Evolutionary conservation across 2,329 filamentous ascomycete species (phyloP).

Genomic region (Gremmenia infestans): DNA sequence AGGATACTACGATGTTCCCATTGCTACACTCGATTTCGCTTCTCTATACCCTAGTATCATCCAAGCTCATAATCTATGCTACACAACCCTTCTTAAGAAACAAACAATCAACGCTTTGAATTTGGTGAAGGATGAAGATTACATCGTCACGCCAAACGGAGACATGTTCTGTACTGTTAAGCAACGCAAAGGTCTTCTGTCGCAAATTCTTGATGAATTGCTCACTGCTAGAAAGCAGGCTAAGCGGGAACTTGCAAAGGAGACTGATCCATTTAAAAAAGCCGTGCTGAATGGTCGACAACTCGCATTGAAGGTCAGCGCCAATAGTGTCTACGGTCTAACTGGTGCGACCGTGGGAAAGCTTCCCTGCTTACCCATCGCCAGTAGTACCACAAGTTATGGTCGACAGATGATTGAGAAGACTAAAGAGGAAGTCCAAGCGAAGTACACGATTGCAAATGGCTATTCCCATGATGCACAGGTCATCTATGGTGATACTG

Average conservation of each 20-base stretch:
- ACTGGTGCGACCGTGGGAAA: slow-evolving; percentile 96
- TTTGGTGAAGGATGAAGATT: slow-evolving; percentile 85
- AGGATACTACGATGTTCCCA: slow-evolving; percentile 90
- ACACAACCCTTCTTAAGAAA: slow-evolving; percentile 86
- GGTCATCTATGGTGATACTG: slow-evolving; percentile 97
- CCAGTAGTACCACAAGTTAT: slow-evolving; percentile 94
- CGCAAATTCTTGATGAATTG: slow-evolving; percentile 93
- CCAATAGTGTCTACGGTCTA: slow-evolving; percentile 96
- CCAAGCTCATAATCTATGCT: slow-evolving; percentile 96
- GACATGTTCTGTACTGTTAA: slow-evolving; percentile 89
- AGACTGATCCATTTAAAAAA: slow-evolving; percentile 96
- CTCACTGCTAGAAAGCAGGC: slow-evolving; percentile 89
- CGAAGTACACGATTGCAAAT: slow-evolving; percentile 84
- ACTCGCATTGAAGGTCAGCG: slow-evolving; percentile 90
- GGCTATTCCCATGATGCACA: slow-evolving; percentile 92
- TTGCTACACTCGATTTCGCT: slow-evolving; percentile 97
- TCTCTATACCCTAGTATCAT: slow-evolving; percentile 99
- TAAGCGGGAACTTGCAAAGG: slow-evolving; percentile 80
- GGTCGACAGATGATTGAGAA: slow-evolving; percentile 98
- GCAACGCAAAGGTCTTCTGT: slow-evolving; percentile 83
- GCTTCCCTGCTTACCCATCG: slow-evolving; percentile 88
- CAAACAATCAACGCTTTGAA: slow-evolving; percentile 68
- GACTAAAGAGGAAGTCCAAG: slow-evolving; percentile 93
- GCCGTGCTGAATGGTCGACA: slow-evolving; percentile 97
- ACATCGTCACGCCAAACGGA: slow-evolving; percentile 91